Conservation (phyloP, 2,329 filamentous ascomycete genomes). For the Gyromitra esculenta region DNA sequence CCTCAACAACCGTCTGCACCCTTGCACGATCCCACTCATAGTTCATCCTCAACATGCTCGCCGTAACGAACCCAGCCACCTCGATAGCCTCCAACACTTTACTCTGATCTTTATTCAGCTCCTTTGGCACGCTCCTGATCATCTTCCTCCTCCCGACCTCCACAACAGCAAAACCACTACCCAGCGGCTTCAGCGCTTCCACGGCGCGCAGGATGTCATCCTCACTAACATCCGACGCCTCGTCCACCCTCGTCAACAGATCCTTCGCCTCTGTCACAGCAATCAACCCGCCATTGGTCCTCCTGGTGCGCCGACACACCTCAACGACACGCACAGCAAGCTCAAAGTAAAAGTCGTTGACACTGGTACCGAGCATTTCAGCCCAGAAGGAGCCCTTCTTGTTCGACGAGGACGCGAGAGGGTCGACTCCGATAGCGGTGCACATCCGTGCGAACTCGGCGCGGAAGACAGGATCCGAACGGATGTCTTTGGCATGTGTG, state of each 20-base stretch:
- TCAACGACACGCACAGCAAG: slow-evolving; percentile 95
- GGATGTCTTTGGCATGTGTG: slow-evolving; percentile 94
- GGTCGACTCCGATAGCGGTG: slow-evolving; percentile 94
- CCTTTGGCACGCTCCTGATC: slow-evolving; percentile 91
- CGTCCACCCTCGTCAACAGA: slow-evolving; percentile 68
- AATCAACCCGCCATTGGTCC: slow-evolving; percentile 92
- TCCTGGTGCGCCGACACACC: slow-evolving; percentile 83
- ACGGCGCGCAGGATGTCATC: slow-evolving; percentile 93
- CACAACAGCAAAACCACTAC: slow-evolving; percentile 85
- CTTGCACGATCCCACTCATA: slow-evolving; percentile 84
- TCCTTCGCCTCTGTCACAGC: slow-evolving; percentile 82
- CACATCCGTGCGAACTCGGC: slow-evolving; percentile 99
- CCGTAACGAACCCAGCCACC: slow-evolving; percentile 81
- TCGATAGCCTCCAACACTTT: slow-evolving; percentile 80
- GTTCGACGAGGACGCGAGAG: slow-evolving; percentile 74
- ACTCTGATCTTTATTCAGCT: slow-evolving; percentile 93
- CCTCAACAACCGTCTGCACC: slow-evolving; percentile 88
- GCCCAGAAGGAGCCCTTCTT: slow-evolving; percentile 80
- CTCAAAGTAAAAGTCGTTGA: slow-evolving; percentile 99
- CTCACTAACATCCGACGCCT: slow-evolving; percentile 79
- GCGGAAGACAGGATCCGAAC: slow-evolving; percentile 91
- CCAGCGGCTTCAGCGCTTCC: slow-evolving; percentile 83
- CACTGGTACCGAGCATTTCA: slow-evolving; percentile 86
- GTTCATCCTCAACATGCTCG: slow-evolving; percentile 88
- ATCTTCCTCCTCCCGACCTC: slow-evolving; percentile 84